A percentile compares a stretch with the other conserved stretches of the same genome.
phyloP scores from a whole-genome alignment of 768 basidiomycete species.

The Tulasnella sp. region DNA sequence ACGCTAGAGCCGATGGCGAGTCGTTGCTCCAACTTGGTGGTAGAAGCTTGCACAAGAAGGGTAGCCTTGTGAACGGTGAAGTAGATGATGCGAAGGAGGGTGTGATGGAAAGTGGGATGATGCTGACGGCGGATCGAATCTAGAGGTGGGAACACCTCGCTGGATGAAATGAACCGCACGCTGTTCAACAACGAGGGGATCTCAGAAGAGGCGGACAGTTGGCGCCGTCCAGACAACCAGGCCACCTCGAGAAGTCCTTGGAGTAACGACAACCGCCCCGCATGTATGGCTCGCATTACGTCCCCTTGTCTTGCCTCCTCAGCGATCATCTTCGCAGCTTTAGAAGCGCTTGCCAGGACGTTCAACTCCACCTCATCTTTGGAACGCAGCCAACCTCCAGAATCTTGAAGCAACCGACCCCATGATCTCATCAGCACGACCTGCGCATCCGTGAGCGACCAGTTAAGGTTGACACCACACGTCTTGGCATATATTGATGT shows the following conservation, averaged over 20 bases:
- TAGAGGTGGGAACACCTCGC: constrained; percentile 60
- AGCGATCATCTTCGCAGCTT: constrained; percentile 54
- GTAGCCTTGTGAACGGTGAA: constrained; percentile 59
- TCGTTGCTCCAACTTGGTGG: constrained; percentile 43
- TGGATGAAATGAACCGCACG: constrained; percentile 53
- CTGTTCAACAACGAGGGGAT: constrained; percentile 52
- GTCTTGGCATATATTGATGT: constrained; percentile 44
- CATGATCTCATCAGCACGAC: constrained; percentile 62
- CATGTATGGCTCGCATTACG: constrained; percentile 74
- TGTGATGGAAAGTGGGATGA: constrained; percentile 62
- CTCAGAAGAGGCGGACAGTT: constrained; percentile 38
- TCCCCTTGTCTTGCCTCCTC: constrained; percentile 62
- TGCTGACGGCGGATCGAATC: constrained; percentile 56
- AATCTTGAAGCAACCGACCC: constrained; percentile 55
- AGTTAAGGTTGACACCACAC: constrained; percentile 70
- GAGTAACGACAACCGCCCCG: constrained; percentile 58
- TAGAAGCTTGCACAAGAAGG: constrained; percentile 29
- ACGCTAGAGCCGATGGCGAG: constrained; percentile 46
- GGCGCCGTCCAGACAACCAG: constrained; percentile 40
- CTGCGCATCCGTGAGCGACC: constrained; percentile 74
- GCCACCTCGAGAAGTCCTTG: constrained; percentile 66
- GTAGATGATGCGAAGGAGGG: constrained; percentile 67
- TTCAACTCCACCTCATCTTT: constrained; percentile 44
- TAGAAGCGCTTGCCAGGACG: constrained; percentile 45
- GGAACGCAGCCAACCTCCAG: constrained; percentile 50